Evolutionary conservation across 495 filamentous ascomycete genomes (phyloP).

Genomic region (Choiromyces venosus): DNA sequence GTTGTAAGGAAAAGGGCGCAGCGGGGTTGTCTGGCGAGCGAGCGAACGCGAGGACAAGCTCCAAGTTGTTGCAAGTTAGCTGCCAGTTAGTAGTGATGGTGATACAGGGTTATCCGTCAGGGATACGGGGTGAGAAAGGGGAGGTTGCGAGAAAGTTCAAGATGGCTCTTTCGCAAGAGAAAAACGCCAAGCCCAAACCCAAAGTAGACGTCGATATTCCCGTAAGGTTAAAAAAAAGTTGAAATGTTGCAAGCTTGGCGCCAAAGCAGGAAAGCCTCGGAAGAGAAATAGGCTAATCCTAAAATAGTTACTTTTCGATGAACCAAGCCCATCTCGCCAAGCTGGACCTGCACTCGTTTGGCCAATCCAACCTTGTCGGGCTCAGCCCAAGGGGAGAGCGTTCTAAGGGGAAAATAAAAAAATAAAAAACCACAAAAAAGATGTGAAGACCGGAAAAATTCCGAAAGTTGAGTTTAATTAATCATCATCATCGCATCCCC

Average conservation of each 20-base stretch:
- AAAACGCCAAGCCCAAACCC: background rate
- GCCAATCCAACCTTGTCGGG: background rate
- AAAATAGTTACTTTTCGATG: background rate
- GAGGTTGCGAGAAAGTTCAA: background rate
- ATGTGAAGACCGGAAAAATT: background rate
- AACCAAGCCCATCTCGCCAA: conserved; percentile 1
- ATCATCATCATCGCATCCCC: background rate
- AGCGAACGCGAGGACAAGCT: background rate
- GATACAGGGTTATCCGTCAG: background rate
- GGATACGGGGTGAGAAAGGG: background rate
- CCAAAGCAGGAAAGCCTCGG: background rate
- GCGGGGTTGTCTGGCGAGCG: background rate
- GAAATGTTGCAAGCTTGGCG: background rate
- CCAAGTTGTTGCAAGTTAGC: background rate
- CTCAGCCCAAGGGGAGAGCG: background rate
- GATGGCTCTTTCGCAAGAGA: background rate
- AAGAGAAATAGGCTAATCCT: background rate
- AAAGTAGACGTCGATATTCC: background rate
- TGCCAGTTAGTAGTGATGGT: background rate
- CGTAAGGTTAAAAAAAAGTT: background rate
- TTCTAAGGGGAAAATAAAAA: background rate
- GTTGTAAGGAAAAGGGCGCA: conserved; percentile 2
- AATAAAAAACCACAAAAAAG: background rate
- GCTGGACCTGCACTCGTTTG: background rate
- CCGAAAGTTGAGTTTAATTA: background rate